Percentiles rank a stretch among this genome's conserved stretches.
Evolutionary conservation across 1,284 basidiomycete species (phyloP).

Genomic region (Wolfiporia cocos): DNA sequence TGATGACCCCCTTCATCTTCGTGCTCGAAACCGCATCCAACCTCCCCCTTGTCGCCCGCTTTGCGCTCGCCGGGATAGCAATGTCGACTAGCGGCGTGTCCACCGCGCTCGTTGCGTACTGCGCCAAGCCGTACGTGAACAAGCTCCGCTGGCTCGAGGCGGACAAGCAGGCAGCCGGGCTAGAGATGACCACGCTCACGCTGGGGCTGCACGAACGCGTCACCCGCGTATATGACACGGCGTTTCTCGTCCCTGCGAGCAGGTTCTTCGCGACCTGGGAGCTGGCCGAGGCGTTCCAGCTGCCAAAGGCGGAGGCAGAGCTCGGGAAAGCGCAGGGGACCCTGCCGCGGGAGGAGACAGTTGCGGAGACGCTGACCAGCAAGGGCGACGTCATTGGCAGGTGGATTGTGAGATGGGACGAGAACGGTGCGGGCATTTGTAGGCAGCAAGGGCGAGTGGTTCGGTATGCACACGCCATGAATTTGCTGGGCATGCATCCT

Average conservation of each 20-base stretch:
- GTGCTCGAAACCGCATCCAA: conserved; percentile 61
- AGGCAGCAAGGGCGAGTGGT: conserved; percentile 52
- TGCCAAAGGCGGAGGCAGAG: conserved; percentile 35
- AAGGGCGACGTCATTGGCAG: conserved; percentile 63
- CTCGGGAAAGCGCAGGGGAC: conserved; percentile 26
- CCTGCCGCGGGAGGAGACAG: conserved; percentile 60
- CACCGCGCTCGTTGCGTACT: conserved; percentile 74
- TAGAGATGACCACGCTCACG: conserved; percentile 70
- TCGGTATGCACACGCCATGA: conserved; percentile 38
- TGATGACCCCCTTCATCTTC: conserved; percentile 76
- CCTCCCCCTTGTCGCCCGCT: conserved; percentile 64
- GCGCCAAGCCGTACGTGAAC: conserved; percentile 46
- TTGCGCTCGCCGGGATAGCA: conserved; percentile 65
- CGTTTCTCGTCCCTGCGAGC: conserved; percentile 63
- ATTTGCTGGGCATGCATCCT: background rate
- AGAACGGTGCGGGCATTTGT: conserved; percentile 56
- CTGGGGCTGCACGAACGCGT: conserved; percentile 53
- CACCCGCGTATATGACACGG: conserved; percentile 69
- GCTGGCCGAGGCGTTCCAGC: conserved; percentile 49
- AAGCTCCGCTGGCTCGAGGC: conserved; percentile 28
- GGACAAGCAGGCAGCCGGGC: conserved; percentile 12
- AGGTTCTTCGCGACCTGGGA: conserved; percentile 82
- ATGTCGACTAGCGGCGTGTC: conserved; percentile 66
- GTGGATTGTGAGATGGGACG: conserved; percentile 74
- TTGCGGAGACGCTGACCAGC: conserved; percentile 67